Evolutionary conservation across 768 basidiomycete genomes (phyloP).

Genomic region (Tylopilus sp.): DNA sequence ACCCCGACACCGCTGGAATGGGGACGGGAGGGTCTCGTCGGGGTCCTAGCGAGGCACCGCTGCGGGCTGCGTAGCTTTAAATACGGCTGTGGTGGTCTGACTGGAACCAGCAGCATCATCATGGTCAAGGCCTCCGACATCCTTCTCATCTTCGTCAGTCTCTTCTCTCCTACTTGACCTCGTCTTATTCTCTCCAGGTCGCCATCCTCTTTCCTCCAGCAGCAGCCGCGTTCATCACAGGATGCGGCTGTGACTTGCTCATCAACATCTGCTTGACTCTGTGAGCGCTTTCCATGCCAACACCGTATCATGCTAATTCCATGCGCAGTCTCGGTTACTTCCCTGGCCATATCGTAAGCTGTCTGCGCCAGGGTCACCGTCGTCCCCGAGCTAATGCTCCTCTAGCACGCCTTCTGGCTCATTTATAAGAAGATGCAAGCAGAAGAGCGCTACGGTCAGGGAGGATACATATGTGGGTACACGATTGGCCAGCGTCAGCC

Average conservation of each 20-base stretch:
- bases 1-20: constrained; percentile 13
- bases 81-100: not conserved
- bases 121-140: constrained; percentile 68
- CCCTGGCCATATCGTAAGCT: constrained; percentile 54
- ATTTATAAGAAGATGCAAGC: constrained; percentile 90
- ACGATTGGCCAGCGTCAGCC: not conserved
- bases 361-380: too few relatives aligned
- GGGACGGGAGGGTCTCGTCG: constrained; percentile 1
- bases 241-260: constrained; percentile 83
- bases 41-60: constrained; percentile 15
- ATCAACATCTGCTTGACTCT: constrained; percentile 80
- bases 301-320: constrained; percentile 1
- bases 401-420: constrained; percentile 81
- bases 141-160: constrained; percentile 69
- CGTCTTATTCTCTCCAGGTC: constrained; percentile 41
- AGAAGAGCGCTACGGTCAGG: constrained; percentile 74
- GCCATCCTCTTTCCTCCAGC: constrained; percentile 82
- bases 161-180: not conserved
- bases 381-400: not conserved
- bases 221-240: constrained; percentile 70
- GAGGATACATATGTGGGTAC: constrained; percentile 71
- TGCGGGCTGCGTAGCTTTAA: constrained; percentile 15
- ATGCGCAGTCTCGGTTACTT: constrained; percentile 65
- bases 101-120: not conserved
- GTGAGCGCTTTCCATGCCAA: constrained; percentile 38